phyloP scores from a whole-genome alignment of 2,329 filamentous ascomycete genomes.

The Stenocarpella maydis region DNA sequence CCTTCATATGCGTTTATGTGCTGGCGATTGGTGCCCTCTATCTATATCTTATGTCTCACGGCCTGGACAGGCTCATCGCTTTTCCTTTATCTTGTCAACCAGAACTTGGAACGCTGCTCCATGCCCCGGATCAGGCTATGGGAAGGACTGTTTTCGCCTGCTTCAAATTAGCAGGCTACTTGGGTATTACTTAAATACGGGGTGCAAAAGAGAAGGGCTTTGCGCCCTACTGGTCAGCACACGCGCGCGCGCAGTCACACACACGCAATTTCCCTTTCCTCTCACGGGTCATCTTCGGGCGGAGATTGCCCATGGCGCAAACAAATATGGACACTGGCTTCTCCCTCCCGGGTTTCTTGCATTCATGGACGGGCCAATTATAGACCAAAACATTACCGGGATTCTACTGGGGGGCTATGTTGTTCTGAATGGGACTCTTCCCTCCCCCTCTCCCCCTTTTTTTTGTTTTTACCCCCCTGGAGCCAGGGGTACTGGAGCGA shows the following conservation, averaged over 20 bases:
- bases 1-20: background rate
- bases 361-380: constrained; percentile 19
- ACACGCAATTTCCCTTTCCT: background rate
- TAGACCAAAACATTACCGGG: constrained; percentile 17
- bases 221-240: background rate
- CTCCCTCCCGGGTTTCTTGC: background rate
- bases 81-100: constrained; percentile 2
- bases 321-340: background rate
- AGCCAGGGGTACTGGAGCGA: constrained; percentile 14
- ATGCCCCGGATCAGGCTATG: background rate
- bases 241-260: background rate
- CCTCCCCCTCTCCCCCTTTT: background rate
- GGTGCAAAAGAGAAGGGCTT: constrained; percentile 10
- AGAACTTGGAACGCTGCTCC: background rate
- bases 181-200: constrained; percentile 13
- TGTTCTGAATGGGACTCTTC: background rate
- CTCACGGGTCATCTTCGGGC: background rate
- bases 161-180: background rate
- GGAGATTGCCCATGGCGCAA: background rate
- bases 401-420: background rate
- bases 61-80: background rate
- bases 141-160: background rate
- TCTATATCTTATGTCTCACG: background rate
- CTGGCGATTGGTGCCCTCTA: background rate
- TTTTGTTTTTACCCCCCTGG: background rate